These are phyloP conservation scores for Neotropicomus parvogracilis DNA, from an alignment of 1,284 basidiomycete species.

Conservation along the genomic window DNA sequence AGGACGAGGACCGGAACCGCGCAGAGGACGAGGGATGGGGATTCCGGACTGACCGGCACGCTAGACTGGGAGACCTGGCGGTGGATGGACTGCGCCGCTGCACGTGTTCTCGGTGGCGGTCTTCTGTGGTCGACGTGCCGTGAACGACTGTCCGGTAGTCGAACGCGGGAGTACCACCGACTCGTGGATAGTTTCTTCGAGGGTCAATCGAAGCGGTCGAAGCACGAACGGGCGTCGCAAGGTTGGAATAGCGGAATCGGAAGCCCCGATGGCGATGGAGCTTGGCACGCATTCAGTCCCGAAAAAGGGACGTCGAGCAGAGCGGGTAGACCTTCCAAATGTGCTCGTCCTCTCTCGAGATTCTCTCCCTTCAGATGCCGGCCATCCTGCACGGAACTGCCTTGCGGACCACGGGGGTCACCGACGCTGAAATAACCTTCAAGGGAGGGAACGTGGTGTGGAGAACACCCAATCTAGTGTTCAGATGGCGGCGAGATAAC, in stretches of 20 bases:
- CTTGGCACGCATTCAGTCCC: constrained; percentile 23
- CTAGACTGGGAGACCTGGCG: neutral
- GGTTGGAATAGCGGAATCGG: constrained; percentile 26
- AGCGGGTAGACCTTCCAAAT: constrained; percentile 21
- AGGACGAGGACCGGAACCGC: constrained; percentile 14
- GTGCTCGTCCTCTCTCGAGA: constrained; percentile 13
- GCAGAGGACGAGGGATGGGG: constrained; percentile 5
- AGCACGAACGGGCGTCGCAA: constrained; percentile 4
- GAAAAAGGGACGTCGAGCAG: constrained; percentile 24
- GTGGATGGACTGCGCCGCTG: neutral
- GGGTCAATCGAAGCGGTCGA: constrained; percentile 23
- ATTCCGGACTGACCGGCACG: constrained; percentile 15
- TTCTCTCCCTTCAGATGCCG: constrained; percentile 8
- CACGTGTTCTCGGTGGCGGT: neutral
- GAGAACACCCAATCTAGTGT: constrained; percentile 20
- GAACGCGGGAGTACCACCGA: neutral
- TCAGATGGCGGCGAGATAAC: constrained; percentile 22
- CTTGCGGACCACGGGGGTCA: constrained; percentile 19
- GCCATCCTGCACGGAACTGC: constrained; percentile 19
- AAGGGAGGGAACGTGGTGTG: constrained; percentile 34
- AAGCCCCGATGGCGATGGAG: constrained; percentile 31
- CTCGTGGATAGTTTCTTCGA: constrained; percentile 17
- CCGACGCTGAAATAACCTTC: constrained; percentile 33
- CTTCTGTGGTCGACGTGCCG: constrained; percentile 5
- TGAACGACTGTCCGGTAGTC: constrained; percentile 15